Evolutionary conservation across 805 yeast species (phyloP).

Genomic region (Ogataea parapolymorpha): DNA sequence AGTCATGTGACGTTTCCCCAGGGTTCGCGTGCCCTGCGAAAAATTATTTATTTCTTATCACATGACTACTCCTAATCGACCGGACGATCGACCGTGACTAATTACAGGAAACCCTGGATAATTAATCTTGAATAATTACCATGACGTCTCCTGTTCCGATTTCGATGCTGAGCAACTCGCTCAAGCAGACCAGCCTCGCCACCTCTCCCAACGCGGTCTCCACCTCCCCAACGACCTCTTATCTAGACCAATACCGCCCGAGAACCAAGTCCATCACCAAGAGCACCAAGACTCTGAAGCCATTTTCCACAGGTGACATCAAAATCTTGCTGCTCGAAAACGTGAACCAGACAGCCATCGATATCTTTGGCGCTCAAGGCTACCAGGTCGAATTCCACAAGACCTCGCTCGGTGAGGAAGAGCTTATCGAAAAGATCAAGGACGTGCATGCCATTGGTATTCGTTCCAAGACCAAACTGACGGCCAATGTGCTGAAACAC

Average conservation of each 20-base stretch:
- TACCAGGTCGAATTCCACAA: constrained; percentile 95
- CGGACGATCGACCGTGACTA: constrained; percentile 11
- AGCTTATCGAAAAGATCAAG: constrained; percentile 87
- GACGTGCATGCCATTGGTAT: constrained; percentile 97
- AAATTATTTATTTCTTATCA: not conserved
- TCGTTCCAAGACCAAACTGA: constrained; percentile 92
- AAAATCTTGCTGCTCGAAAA: constrained; percentile 89
- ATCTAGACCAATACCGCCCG: constrained; percentile 50
- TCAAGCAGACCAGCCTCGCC: constrained; percentile 46
- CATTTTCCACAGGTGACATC: constrained; percentile 93
- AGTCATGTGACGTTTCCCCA: not conserved
- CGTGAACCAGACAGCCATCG: constrained; percentile 88
- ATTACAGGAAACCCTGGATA: constrained; percentile 6
- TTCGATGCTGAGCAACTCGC: constrained; percentile 47
- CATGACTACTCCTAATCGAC: constrained; percentile 8
- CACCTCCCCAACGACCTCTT: constrained; percentile 74
- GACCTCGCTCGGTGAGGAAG: constrained; percentile 86
- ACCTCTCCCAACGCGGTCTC: constrained; percentile 71
- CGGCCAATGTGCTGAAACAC: constrained; percentile 70
- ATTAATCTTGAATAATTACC: constrained; percentile 2
- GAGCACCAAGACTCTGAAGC: constrained; percentile 74
- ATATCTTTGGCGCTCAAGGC: constrained; percentile 83
- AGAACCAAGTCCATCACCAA: constrained; percentile 41
- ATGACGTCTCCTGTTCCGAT: constrained; percentile 75
- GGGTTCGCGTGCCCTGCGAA: constrained; percentile 3